These are phyloP conservation scores for Calonectria pseudoreteaudii DNA, from an alignment of 2,329 filamentous ascomycete genomes.

Conservation along the genomic window DNA sequence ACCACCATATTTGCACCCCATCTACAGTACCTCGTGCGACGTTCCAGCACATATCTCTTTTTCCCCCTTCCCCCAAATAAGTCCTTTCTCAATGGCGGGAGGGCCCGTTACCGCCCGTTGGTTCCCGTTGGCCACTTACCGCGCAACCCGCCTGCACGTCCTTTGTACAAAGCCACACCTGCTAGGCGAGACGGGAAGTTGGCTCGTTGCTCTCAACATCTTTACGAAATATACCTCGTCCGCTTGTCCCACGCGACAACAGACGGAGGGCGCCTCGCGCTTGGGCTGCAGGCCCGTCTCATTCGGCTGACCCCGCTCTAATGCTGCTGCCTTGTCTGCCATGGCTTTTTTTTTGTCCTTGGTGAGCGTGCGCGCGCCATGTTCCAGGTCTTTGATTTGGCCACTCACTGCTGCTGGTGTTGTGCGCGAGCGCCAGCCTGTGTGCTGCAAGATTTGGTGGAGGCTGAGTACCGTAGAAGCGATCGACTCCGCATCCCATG, in stretches of 20 bases:
- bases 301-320: slow-evolving; percentile 11
- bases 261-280: background rate
- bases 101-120: slow-evolving; percentile 12
- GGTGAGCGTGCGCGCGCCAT: background rate
- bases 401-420: background rate
- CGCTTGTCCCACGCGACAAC: background rate
- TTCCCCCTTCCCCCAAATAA: background rate
- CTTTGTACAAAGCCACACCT: background rate
- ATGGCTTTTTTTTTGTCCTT: background rate
- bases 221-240: background rate
- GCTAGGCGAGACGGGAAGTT: background rate
- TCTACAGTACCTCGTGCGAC: background rate
- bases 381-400: background rate
- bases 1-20: background rate
- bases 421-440: background rate
- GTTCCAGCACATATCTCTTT: background rate
- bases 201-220: background rate
- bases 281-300: background rate
- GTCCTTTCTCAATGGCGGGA: slow-evolving; percentile 7
- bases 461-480: background rate
- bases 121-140: slow-evolving; percentile 11
- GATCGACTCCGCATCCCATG: background rate
- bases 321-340: slow-evolving; percentile 17
- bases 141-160: background rate
- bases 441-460: slow-evolving; percentile 6